These are phyloP conservation scores for Dictyophora rubrovolvata DNA, from an alignment of 768 basidiomycete species.

Conservation along the genomic window DNA sequence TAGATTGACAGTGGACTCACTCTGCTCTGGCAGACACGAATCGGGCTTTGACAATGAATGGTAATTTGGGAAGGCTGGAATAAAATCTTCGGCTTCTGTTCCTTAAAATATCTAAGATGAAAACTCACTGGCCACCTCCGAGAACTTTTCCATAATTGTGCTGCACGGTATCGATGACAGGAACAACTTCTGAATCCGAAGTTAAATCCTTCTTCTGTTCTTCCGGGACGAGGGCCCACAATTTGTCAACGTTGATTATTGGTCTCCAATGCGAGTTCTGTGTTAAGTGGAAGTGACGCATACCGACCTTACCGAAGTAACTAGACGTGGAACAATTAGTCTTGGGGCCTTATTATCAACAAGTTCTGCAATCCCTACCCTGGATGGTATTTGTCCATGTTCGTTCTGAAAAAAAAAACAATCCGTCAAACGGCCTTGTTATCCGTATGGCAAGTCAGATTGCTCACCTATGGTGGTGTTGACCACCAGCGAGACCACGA, in stretches of 20 bases:
- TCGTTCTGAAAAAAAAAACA: conserved; percentile 49
- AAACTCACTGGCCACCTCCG: conserved; percentile 78
- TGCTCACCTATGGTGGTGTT: conserved; percentile 92
- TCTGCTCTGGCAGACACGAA: conserved; percentile 85
- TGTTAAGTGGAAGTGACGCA: conserved; percentile 96
- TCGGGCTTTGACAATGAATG: conserved; percentile 97
- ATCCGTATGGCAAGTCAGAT: background rate
- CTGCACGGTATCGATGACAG: conserved; percentile 82
- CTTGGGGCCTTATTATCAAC: background rate
- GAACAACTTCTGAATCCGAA: conserved; percentile 72
- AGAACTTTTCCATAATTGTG: conserved; percentile 89
- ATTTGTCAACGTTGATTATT: conserved; percentile 97
- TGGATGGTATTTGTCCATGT: conserved; percentile 99
- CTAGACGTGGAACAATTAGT: conserved; percentile 20
- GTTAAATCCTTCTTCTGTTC: conserved; percentile 73
- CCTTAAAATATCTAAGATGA: background rate
- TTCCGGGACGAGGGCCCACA: conserved; percentile 83
- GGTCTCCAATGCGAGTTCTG: conserved; percentile 88
- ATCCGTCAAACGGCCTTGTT: background rate
- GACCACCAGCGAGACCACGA: conserved; percentile 99
- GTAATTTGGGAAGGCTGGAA: conserved; percentile 69
- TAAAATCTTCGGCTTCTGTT: background rate
- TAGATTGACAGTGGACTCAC: conserved; percentile 29
- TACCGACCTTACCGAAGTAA: conserved; percentile 99
- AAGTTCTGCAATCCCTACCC: conserved; percentile 22